These are phyloP conservation scores for Tetrahymena malaccensis DNA, from an alignment of 73 alveolate species.

Conservation along the genomic window DNA sequence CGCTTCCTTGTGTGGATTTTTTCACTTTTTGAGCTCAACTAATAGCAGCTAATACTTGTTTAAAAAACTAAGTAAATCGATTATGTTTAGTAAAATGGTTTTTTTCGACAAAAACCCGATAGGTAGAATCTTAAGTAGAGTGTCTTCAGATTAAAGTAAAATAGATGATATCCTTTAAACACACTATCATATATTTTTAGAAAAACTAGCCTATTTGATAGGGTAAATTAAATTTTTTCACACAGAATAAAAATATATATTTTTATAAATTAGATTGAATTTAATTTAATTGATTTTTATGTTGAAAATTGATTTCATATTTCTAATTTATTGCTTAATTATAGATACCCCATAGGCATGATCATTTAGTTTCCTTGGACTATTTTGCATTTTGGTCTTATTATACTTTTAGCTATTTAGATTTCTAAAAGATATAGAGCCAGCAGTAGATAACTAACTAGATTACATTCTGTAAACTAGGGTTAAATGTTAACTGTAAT, in stretches of 20 bases:
- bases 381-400: not conserved
- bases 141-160: constrained; percentile 54
- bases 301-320: too few relatives aligned
- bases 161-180: not conserved
- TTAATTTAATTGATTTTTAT: too few relatives aligned
- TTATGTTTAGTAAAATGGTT: not conserved
- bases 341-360: not conserved
- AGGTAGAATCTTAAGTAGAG: constrained; percentile 71
- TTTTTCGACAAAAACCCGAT: constrained; percentile 83
- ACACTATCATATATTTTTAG: not conserved
- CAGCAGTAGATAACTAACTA: not conserved
- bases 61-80: not conserved
- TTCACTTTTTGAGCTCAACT: not conserved
- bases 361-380: not conserved
- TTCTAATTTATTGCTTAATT: too few relatives aligned
- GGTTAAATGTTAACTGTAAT: not conserved
- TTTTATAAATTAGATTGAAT: too few relatives aligned
- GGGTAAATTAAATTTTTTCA: not conserved
- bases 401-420: not conserved
- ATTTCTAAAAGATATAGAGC: not conserved
- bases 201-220: not conserved
- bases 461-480: not conserved
- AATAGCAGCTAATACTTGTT: not conserved
- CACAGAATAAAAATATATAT: too few relatives aligned
- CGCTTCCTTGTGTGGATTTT: not conserved